Evolutionary conservation across 331 rosid genomes (phyloP), one percentile per base, ranked within the genome.

Genomic region (Rosa hybrid): DNA sequence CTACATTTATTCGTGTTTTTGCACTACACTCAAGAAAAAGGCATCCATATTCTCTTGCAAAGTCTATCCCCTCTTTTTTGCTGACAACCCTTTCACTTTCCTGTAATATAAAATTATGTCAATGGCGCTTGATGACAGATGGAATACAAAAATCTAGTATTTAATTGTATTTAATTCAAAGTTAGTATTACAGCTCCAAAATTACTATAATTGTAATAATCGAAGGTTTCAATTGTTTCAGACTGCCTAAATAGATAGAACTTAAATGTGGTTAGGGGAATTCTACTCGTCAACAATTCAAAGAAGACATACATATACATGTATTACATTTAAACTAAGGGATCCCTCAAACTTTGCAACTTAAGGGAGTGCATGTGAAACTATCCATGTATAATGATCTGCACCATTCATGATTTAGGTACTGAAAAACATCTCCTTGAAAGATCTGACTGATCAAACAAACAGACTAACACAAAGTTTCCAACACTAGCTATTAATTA

Each of bases 11-110:
- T 81, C 98, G 84, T 77, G 98, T 89, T 89, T 94, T 94, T 1
- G 97, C 97, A 79, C 97, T 94, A 77, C 98, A 91, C 78, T 94
- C 98, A 5, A 89, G 89, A 68, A 68, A 94, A 53, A 94, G 89
- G 77, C 97, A 91, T 48, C 98, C 98, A 83, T 88, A 90, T 81
- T 94, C 96, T 81, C 97, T 86, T 11, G 98, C 98, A 38, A 91
- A 90, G 78, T 90, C 92, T 18, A 94, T 56, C 34, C 90, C 98
- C 82, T 94, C 97, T 67, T 88, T 91, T 81, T 90, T 94, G 83
- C 86, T 90, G 46, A 94, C 98, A 72, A 86, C 92, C 86, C 95
- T 87, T 83, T 90, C 98, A 83, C 84, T 86, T 89, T 91, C 98
- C 98, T 94, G 89, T 44, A 75, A 84, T 41, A 74, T 49, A 80